Evolutionary conservation across 2,329 filamentous ascomycete species (phyloP).

Genomic region (Tolypocladium amazonense): DNA sequence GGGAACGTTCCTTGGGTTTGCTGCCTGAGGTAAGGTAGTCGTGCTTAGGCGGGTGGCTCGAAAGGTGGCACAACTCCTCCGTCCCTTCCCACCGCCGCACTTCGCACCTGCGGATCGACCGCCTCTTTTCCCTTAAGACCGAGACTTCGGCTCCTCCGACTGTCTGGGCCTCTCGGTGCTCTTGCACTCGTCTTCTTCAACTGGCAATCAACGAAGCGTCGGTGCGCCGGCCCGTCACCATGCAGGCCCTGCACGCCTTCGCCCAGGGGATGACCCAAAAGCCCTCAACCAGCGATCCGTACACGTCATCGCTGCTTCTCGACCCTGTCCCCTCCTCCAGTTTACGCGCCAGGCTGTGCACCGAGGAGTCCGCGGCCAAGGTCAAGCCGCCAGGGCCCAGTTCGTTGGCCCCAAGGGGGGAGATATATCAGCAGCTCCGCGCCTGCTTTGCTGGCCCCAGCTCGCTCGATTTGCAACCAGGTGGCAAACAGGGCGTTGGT

Average conservation of each 20-base stretch:
- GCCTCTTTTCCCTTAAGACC: not conserved
- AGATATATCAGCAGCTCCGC: conserved; percentile 15
- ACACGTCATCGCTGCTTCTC: not conserved
- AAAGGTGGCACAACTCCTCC: not conserved
- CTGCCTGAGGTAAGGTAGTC: not conserved
- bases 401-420: conserved; percentile 1
- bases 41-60: not conserved
- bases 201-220: not conserved
- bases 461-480: not conserved
- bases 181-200: not conserved
- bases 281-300: not conserved
- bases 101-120: not conserved
- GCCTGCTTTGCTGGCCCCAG: conserved; percentile 7
- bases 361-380: conserved; percentile 5
- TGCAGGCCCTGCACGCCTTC: not conserved
- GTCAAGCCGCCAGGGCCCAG: not conserved
- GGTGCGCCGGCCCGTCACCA: not conserved
- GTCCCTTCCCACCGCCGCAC: not conserved
- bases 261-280: not conserved
- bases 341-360: conserved; percentile 17
- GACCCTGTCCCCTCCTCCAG: conserved; percentile 10
- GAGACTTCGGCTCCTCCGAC: not conserved
- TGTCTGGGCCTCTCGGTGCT: not conserved
- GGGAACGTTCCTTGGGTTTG: not conserved
- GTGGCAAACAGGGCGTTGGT: not conserved